Base-by-base conservation (phyloP, 2,329 filamentous ascomycete species). In the Fusarium tupiense region DNA sequence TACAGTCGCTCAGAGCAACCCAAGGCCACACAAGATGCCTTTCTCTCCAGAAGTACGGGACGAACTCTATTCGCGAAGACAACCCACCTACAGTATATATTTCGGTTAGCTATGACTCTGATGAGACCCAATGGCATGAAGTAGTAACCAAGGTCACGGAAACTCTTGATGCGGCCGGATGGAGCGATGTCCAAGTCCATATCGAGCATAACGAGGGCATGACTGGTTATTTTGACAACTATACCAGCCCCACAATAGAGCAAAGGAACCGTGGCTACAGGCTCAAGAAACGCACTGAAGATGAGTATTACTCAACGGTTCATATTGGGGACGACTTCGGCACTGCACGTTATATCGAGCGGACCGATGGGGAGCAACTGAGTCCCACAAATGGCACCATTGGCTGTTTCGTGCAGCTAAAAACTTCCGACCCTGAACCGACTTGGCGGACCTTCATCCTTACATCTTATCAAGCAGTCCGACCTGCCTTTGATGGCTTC, bases 31-130 rank as follows among this genome's bases (percentile, higher is more conserved):
- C 7, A 8, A 47, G 8, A 1, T 29, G 44, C 19, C 44, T 47
- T 5, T 47, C 44, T 14, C 44, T 47, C 19, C 44, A 47, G 24
- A 47, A 29, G 5, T 47, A 47, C 44, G 44, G 24, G 24, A 29
- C 44, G 19, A 14, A 14, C 12, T 2, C 6, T 13, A 0, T 6
- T 46, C 3, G 2, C 9, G 7, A 6, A 2, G 1, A 14, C 8
- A 26, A 20, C 12, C 44, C 19, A 4, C 44, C 44, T 47, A 47
- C 24, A 10, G 19, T 47, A 14, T 47, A 29, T 47, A 16, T 47
- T 3, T 29, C 24, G 12, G 44, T 47, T 20, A 2, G 6, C 2
- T 0, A 29, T 10, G 44, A 47, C 12, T 47, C 44, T 29, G 44
- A 29, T 29, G 44, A 29, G 14, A 29, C 44, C 5, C 19, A 14